A percentile compares a stretch with the other conserved stretches of the same genome.
These are phyloP conservation scores for Tilletia indica DNA, from an alignment of 1,284 basidiomycete genomes.

Conservation along the genomic window DNA sequence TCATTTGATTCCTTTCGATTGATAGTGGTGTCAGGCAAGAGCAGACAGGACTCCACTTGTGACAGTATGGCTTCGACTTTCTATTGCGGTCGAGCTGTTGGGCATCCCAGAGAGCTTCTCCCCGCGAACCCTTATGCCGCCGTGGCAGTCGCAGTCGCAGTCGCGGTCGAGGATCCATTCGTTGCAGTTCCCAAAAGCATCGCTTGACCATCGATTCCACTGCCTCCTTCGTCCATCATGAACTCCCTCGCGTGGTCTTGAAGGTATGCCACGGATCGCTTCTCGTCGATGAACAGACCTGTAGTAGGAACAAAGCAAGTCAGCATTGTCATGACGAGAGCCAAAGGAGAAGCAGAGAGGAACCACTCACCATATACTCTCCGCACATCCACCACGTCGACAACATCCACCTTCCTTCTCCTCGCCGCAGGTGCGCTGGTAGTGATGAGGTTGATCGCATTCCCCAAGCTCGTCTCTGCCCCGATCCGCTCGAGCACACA, in stretches of 20 bases:
- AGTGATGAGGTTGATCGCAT: constrained; percentile 87
- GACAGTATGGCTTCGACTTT: no score
- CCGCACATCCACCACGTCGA: constrained; percentile 79
- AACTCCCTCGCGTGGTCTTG: constrained; percentile 73
- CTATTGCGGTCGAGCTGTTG: no score
- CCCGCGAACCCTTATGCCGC: background rate
- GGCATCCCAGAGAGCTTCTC: no score
- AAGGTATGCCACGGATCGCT: constrained; percentile 87
- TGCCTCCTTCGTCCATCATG: constrained; percentile 54
- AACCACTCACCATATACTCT: constrained; percentile 64
- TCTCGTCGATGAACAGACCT: constrained; percentile 81
- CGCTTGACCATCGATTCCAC: constrained; percentile 4
- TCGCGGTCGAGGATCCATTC: background rate
- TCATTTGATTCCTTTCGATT: no score
- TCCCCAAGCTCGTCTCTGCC: constrained; percentile 70
- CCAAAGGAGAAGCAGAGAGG: background rate
- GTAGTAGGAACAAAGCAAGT: no score
- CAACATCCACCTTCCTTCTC: constrained; percentile 70
- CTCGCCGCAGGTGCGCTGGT: constrained; percentile 78
- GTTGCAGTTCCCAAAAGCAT: background rate
- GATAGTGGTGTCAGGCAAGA: no score
- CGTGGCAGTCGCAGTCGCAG: background rate
- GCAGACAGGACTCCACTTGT: no score
- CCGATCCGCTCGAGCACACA: constrained; percentile 81
- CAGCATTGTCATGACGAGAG: no score